Conservation (phyloP, 1,139 yeast genomes). For the Neolecta irregularis region DNA sequence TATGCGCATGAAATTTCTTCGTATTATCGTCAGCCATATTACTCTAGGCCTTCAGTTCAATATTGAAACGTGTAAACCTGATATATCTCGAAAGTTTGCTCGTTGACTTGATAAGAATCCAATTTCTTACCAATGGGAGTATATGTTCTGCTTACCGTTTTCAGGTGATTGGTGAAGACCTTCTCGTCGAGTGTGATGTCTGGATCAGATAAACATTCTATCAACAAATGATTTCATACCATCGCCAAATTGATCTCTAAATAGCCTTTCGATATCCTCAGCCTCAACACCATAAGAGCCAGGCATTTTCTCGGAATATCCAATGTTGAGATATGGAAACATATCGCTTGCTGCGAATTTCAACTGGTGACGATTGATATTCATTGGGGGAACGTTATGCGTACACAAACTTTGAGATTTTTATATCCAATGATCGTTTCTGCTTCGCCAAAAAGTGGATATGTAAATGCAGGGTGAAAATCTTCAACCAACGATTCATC, state of each 20-base stretch:
- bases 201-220: constrained; percentile 1
- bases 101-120: constrained; percentile 26
- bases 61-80: constrained; percentile 2
- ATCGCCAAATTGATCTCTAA: constrained; percentile 42
- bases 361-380: constrained; percentile 20
- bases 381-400: not conserved
- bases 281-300: constrained; percentile 19
- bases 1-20: constrained; percentile 44
- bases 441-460: constrained; percentile 83
- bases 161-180: constrained; percentile 44
- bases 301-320: constrained; percentile 38
- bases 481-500: no score
- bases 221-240: constrained; percentile 19
- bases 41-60: constrained; percentile 20
- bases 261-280: constrained; percentile 32
- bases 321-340: constrained; percentile 41
- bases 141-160: constrained; percentile 32
- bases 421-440: constrained; percentile 80
- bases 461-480: constrained; percentile 59
- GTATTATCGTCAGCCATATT: constrained; percentile 31
- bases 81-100: constrained; percentile 26
- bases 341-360: constrained; percentile 42
- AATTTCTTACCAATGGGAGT: constrained; percentile 37
- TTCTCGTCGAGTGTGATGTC: constrained; percentile 48
- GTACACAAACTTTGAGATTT: constrained; percentile 33